phyloP scores from a whole-genome alignment of 1,139 yeast species.

The Yueomyces sp. region DNA sequence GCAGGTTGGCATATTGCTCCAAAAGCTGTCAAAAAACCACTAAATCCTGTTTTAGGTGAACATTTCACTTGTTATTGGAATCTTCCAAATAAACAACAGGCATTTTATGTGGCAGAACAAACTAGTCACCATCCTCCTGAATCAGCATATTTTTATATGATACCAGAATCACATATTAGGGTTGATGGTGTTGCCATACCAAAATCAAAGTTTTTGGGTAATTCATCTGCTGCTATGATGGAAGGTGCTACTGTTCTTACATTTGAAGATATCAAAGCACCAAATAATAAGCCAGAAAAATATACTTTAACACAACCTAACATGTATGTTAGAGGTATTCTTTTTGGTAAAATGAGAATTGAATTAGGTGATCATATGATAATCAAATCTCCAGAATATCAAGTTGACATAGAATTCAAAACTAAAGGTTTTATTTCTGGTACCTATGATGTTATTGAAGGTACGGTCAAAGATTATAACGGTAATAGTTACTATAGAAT shows the following conservation, averaged over 20 bases:
- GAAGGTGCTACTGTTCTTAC: constrained; percentile 74
- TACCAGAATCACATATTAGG: constrained; percentile 70
- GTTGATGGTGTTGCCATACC: constrained; percentile 88
- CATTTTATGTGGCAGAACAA: constrained; percentile 84
- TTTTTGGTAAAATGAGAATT: constrained; percentile 78
- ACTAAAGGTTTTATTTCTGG: constrained; percentile 92
- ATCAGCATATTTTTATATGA: constrained; percentile 78
- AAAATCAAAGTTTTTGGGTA: constrained; percentile 78
- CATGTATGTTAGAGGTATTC: constrained; percentile 87
- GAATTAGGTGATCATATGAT: constrained; percentile 88
- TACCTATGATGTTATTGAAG: constrained; percentile 80
- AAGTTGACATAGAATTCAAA: constrained; percentile 84
- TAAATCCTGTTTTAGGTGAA: constrained; percentile 91
- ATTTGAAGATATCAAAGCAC: constrained; percentile 45
- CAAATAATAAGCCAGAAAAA: constrained; percentile 41
- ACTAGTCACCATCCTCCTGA: constrained; percentile 98
- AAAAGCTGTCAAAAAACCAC: constrained; percentile 92
- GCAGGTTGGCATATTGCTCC: constrained; percentile 98
- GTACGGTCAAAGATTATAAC: constrained; percentile 43
- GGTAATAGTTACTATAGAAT: constrained; percentile 52
- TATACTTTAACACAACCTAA: constrained; percentile 90
- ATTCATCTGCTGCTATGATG: constrained; percentile 95
- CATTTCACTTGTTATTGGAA: constrained; percentile 89
- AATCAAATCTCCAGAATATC: constrained; percentile 48
- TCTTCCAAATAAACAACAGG: constrained; percentile 52